A percentile compares a stretch with the other conserved stretches of the same genome.
phyloP scores from a whole-genome alignment of 2,329 filamentous ascomycete species.

The Pseudogymnoascus sp. region DNA sequence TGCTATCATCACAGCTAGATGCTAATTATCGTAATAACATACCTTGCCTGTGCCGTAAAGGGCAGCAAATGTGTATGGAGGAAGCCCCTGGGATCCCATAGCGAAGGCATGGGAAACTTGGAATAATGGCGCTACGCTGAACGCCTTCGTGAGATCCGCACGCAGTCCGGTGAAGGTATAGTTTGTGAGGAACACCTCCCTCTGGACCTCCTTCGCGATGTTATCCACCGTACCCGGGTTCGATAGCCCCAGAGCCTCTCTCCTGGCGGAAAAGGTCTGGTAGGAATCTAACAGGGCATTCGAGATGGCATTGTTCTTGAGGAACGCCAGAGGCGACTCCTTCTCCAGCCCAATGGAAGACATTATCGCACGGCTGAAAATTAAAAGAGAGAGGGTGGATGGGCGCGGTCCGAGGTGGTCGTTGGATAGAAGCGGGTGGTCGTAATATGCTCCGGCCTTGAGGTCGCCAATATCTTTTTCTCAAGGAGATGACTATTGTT shows the following conservation, averaged over 20 bases:
- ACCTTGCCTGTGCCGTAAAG: constrained; percentile 93
- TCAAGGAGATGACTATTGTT: constrained; percentile 6
- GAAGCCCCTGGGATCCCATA: constrained; percentile 80
- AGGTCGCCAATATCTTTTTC: constrained; percentile 11
- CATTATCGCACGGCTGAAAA: constrained; percentile 18
- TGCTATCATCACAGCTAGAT: not conserved
- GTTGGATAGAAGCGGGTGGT: constrained; percentile 1
- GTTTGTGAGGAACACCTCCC: constrained; percentile 93
- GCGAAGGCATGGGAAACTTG: constrained; percentile 96
- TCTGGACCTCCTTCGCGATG: constrained; percentile 84
- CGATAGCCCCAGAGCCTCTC: constrained; percentile 77
- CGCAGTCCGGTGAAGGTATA: constrained; percentile 94
- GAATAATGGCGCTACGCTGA: constrained; percentile 89
- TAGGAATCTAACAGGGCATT: constrained; percentile 68
- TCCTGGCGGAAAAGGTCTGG: constrained; percentile 73
- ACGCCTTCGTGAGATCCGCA: constrained; percentile 93
- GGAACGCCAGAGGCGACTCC: constrained; percentile 52
- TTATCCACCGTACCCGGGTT: constrained; percentile 92
- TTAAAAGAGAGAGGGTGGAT: constrained; percentile 4
- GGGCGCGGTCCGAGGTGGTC: constrained; percentile 5
- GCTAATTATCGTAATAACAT: constrained; percentile 29
- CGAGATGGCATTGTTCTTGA: constrained; percentile 68
- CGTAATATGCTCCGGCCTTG: constrained; percentile 4
- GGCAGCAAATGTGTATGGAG: constrained; percentile 90
- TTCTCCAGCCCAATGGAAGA: constrained; percentile 27